Base-by-base conservation (phyloP, 148 eudicot species). In the Silene conica region DNA sequence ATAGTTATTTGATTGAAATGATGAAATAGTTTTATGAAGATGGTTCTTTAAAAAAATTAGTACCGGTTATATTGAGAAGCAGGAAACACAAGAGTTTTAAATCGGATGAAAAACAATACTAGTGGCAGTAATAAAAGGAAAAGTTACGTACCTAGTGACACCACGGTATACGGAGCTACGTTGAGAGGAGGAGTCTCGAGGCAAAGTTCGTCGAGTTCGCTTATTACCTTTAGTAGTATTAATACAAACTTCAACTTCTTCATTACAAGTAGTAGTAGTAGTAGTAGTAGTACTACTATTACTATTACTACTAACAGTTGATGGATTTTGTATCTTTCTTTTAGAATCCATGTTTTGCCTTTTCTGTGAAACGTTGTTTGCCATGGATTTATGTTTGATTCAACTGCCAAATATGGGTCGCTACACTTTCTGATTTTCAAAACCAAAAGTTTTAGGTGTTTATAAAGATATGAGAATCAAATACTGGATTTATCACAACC, bases 81-180 rank as follows among this genome's bases (percentile, higher is more conserved):
- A 38, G n/a, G n/a, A n/a, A n/a, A n/a, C n/a, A n/a, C n/a, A n/a
- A n/a, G n/a, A n/a, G n/a, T n/a, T n/a, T n/a, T n/a, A n/a, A n/a
- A n/a, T n/a, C n/a, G n/a, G n/a, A n/a, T n/a, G n/a, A n/a, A n/a
- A n/a, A n/a, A n/a, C n/a, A n/a, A n/a, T n/a, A n/a, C n/a, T n/a
- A n/a, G n/a, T n/a, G n/a, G n/a, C n/a, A n/a, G n/a, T n/a, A n/a
- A n/a, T n/a, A n/a, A n/a, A n/a, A n/a, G n/a, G n/a, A n/a, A n/a
- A n/a, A n/a, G n/a, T n/a, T n/a, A n/a, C n/a, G n/a, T n/a, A 90
- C 96, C 90, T 88, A 3, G 96, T 91, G 19, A 89, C 96, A 3
- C 96, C 96, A 16, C 96, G 87, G 73, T 85, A 91, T 13, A 83
- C 79, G 0, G 96, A 91, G 80, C 93, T 89, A 59, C 96, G 90